Evolutionary conservation across 1,139 yeast species (phyloP).

Genomic region (Zygosaccharomyces pseudobailii): DNA sequence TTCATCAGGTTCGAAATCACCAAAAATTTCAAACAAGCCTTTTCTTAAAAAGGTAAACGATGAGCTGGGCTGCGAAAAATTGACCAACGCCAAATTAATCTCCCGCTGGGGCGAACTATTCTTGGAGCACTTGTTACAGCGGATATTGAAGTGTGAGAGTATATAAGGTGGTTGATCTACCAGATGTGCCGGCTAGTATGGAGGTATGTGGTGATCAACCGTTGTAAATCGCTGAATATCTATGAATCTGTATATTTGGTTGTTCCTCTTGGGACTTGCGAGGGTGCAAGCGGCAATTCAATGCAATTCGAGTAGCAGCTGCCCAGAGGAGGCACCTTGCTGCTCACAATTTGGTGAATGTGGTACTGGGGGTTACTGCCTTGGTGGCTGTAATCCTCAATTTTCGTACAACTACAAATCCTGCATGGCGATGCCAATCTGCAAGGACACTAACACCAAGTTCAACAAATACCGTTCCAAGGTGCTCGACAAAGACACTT

Average conservation of each 20-base stretch:
- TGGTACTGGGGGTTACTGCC: conserved; percentile 74
- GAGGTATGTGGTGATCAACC: too few species aligned
- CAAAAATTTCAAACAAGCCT: background rate
- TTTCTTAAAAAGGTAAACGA: conserved; percentile 3
- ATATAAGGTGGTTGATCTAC: background rate
- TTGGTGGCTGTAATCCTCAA: conserved; percentile 66
- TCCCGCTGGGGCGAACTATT: background rate
- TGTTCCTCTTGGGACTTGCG: background rate
- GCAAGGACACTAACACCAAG: conserved; percentile 36
- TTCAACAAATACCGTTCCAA: conserved; percentile 39
- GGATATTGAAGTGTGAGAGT: background rate
- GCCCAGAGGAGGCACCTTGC: conserved; percentile 74
- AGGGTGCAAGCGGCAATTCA: conserved; percentile 12
- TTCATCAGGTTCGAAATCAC: conserved; percentile 1
- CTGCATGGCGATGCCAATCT: conserved; percentile 61
- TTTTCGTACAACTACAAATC: conserved; percentile 47
- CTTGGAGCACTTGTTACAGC: background rate
- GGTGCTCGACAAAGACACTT: conserved; percentile 35
- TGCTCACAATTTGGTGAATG: conserved; percentile 76
- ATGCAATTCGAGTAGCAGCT: conserved; percentile 35
- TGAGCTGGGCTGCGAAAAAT: conserved; percentile 4
- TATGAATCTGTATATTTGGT: background rate
- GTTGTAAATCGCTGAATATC: background rate
- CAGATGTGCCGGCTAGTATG: background rate
- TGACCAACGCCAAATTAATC: background rate